These are phyloP conservation scores for Pythium aristosporum DNA, from an alignment of 352 stramenopile species.

Conservation along the genomic window DNA sequence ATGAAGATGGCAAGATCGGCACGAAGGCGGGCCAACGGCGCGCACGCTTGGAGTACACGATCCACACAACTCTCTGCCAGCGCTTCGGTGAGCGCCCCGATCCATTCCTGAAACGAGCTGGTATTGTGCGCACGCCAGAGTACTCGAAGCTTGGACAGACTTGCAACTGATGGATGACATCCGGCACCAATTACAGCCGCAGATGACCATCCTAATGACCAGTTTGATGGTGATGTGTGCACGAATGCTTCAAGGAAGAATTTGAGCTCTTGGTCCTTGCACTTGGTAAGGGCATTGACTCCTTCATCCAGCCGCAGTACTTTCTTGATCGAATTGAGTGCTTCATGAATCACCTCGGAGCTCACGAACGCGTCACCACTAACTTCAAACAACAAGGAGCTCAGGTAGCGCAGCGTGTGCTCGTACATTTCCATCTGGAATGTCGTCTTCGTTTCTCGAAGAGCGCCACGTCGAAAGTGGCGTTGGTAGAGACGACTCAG, in stretches of 20 bases:
- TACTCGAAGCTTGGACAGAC: constrained; percentile 9
- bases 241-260: constrained; percentile 57
- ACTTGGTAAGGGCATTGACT: constrained; percentile 35
- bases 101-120: constrained; percentile 55
- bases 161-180: background rate
- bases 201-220: constrained; percentile 35
- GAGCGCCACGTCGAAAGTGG: constrained; percentile 55
- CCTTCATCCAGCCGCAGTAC: constrained; percentile 47
- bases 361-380: background rate
- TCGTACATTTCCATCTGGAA: constrained; percentile 63
- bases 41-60: constrained; percentile 51
- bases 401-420: constrained; percentile 52
- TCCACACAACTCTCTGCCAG: constrained; percentile 42
- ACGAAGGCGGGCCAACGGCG: constrained; percentile 36
- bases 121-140: constrained; percentile 40
- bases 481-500: constrained; percentile 53
- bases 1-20: constrained; percentile 71
- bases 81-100: constrained; percentile 48
- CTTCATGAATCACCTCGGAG: constrained; percentile 43
- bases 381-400: constrained; percentile 69
- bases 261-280: constrained; percentile 65
- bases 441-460: constrained; percentile 48
- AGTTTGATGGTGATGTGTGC: constrained; percentile 47
- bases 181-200: background rate
- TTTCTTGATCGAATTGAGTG: constrained; percentile 46